Conservation (phyloP, 148 eudicot genomes). For the Oxyria digyna region DNA sequence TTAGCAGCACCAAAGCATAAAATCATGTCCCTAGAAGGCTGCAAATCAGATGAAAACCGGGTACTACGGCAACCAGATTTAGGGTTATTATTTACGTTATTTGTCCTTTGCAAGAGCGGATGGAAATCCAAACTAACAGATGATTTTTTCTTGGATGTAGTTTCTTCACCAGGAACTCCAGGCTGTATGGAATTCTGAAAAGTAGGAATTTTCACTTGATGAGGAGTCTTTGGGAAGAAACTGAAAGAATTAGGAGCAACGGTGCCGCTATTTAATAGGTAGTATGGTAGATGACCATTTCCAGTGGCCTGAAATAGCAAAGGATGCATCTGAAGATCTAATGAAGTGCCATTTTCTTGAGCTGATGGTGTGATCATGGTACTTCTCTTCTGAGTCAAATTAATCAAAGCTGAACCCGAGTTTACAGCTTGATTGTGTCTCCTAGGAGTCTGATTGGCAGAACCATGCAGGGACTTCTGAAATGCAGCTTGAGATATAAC, state of each 20-base stretch:
- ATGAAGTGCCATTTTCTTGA: conserved; percentile 27
- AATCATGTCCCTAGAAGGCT: conserved; percentile 24
- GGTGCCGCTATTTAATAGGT: conserved; percentile 28
- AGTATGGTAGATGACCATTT: conserved; percentile 43
- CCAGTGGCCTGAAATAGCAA: conserved; percentile 56
- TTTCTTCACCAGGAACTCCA: conserved; percentile 17
- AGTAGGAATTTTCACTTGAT: conserved; percentile 36
- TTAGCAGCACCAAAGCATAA: conserved; percentile 24
- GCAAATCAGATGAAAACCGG: conserved; percentile 25
- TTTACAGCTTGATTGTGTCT: conserved; percentile 12
- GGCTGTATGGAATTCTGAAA: conserved; percentile 27
- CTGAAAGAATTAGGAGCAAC: conserved; percentile 49
- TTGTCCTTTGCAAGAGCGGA: conserved; percentile 66
- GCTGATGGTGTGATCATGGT: conserved; percentile 15
- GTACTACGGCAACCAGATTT: conserved; percentile 18
- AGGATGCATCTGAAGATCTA: conserved; percentile 88
- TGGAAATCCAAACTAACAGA: conserved; percentile 64
- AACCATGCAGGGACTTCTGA: conserved; percentile 36
- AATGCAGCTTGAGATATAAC: conserved; percentile 69
- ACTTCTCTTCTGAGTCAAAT: conserved; percentile 14
- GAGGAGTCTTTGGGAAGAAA: conserved; percentile 49
- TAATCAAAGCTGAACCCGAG: conserved; percentile 17
- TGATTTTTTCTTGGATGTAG: conserved; percentile 12
- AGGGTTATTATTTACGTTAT: conserved; percentile 18
- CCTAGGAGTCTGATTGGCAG: conserved; percentile 18